Percentiles rank a stretch among this genome's conserved stretches.
Evolutionary conservation across 176 grass and related monocot genomes (phyloP).

Genomic region (Paspalum notatum): DNA sequence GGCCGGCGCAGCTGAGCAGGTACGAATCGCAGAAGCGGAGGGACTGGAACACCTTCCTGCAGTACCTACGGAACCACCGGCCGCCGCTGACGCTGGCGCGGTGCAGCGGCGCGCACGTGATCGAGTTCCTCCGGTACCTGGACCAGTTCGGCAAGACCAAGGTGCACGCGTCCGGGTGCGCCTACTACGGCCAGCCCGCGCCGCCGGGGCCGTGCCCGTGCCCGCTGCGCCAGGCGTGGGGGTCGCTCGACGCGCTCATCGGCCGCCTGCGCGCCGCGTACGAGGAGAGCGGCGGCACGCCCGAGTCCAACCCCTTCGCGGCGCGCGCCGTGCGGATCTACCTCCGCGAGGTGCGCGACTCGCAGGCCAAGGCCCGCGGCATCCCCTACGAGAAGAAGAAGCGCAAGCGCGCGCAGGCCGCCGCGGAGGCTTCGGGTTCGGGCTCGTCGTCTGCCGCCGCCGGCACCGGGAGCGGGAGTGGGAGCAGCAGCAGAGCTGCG

Average conservation of each 20-base stretch:
- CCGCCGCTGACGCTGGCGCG: slow-evolving; percentile 91
- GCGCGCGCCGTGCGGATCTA: slow-evolving; percentile 94
- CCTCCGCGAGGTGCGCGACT: slow-evolving; percentile 92
- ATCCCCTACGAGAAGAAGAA: slow-evolving; percentile 99
- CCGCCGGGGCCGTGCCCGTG: slow-evolving; percentile 84
- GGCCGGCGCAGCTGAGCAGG: slow-evolving; percentile 64
- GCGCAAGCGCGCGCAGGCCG: slow-evolving; percentile 66
- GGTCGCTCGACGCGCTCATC: slow-evolving; percentile 96
- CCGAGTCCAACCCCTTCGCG: slow-evolving; percentile 92
- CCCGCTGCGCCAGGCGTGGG: slow-evolving; percentile 92
- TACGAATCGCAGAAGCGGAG: slow-evolving; percentile 97
- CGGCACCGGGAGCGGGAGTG: slow-evolving; percentile 5
- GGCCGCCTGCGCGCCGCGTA: slow-evolving; percentile 90
- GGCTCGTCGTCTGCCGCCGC: slow-evolving; percentile 13
- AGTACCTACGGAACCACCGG: slow-evolving; percentile 96
- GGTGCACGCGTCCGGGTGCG: slow-evolving; percentile 73
- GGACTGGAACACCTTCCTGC: slow-evolving; percentile 99
- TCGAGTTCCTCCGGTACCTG: slow-evolving; percentile 92
- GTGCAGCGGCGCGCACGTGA: slow-evolving; percentile 97
- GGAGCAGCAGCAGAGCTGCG: neutral
- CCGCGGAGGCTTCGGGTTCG: neutral
- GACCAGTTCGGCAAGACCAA: slow-evolving; percentile 99
- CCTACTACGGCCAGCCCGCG: slow-evolving; percentile 79
- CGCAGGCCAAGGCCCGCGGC: slow-evolving; percentile 92
- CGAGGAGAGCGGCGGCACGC: slow-evolving; percentile 91